Conservation (phyloP, 2,329 filamentous ascomycete species). For the Elsinoe necatrix region DNA sequence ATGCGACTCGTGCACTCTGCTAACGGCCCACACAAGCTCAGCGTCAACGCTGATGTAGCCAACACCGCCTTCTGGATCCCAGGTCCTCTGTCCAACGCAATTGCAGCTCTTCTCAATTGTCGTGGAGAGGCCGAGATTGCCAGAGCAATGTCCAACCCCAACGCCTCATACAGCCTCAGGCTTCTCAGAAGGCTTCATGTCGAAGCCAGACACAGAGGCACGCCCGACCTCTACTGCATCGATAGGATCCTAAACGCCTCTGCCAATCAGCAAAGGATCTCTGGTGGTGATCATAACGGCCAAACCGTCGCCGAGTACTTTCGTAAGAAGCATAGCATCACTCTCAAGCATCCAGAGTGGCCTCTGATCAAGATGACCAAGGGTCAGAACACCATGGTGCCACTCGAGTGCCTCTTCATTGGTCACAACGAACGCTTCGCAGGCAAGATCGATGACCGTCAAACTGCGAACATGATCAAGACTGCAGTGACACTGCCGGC, state of each 20-base stretch:
- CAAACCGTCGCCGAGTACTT: slow-evolving; percentile 54
- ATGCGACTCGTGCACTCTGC: slow-evolving; percentile 61
- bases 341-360: slow-evolving; percentile 39
- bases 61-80: slow-evolving; percentile 80
- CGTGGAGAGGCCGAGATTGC: slow-evolving; percentile 25
- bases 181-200: slow-evolving; percentile 37
- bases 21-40: slow-evolving; percentile 49
- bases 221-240: slow-evolving; percentile 41
- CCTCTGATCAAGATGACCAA: slow-evolving; percentile 53
- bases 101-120: slow-evolving; percentile 26
- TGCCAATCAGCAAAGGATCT: slow-evolving; percentile 38
- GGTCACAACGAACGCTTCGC: slow-evolving; percentile 49
- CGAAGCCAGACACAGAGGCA: slow-evolving; percentile 32
- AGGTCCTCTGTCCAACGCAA: slow-evolving; percentile 31
- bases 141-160: slow-evolving; percentile 18
- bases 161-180: slow-evolving; percentile 30
- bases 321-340: slow-evolving; percentile 43
- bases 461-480: slow-evolving; percentile 85
- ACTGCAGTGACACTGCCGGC: slow-evolving; percentile 74
- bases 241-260: slow-evolving; percentile 40
- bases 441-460: slow-evolving; percentile 49
- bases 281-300: slow-evolving; percentile 34
- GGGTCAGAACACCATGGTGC: slow-evolving; percentile 40
- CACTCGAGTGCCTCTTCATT: slow-evolving; percentile 49
- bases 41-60: slow-evolving; percentile 82